A percentile compares a stretch with the other conserved stretches of the same genome.
Evolutionary conservation across 139 green algal genomes (phyloP).

Genomic region (Asterochloris erici): DNA sequence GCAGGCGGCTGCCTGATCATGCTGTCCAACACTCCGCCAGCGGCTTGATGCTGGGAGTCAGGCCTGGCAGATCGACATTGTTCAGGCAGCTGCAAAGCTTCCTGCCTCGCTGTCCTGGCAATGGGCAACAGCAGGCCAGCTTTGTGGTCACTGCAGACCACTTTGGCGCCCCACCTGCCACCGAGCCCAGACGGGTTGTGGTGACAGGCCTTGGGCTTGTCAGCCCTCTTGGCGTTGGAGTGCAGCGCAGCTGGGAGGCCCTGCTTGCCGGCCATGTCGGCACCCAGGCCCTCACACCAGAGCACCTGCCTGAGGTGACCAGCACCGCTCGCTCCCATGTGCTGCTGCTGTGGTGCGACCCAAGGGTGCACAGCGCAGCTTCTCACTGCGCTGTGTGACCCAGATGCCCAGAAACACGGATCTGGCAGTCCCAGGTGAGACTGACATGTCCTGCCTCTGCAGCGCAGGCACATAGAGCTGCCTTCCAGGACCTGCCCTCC

Average conservation of each 20-base stretch:
- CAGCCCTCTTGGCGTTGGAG: constrained; percentile 75
- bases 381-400: background rate
- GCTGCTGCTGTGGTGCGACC: background rate
- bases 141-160: background rate
- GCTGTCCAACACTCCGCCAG: too few species aligned
- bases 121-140: background rate
- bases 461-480: constrained; percentile 26
- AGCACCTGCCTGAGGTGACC: constrained; percentile 70
- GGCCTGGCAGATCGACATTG: too few species aligned
- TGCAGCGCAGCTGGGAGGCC: constrained; percentile 54
- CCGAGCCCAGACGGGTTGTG: constrained; percentile 54
- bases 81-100: too few species aligned
- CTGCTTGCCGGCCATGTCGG: constrained; percentile 61
- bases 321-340: background rate
- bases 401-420: background rate
- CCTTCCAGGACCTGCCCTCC: constrained; percentile 47
- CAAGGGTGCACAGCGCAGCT: background rate
- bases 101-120: too few species aligned
- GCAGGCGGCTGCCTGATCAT: too few species aligned
- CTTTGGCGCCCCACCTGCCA: background rate
- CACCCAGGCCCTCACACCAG: constrained; percentile 48
- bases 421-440: background rate
- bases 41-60: too few species aligned
- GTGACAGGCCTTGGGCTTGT: constrained; percentile 87
- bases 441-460: background rate